Percentiles rank a stretch among this genome's conserved stretches.
Evolutionary conservation across 352 stramenopile species (phyloP).

Genomic region (Phytophthora boehmeriae): DNA sequence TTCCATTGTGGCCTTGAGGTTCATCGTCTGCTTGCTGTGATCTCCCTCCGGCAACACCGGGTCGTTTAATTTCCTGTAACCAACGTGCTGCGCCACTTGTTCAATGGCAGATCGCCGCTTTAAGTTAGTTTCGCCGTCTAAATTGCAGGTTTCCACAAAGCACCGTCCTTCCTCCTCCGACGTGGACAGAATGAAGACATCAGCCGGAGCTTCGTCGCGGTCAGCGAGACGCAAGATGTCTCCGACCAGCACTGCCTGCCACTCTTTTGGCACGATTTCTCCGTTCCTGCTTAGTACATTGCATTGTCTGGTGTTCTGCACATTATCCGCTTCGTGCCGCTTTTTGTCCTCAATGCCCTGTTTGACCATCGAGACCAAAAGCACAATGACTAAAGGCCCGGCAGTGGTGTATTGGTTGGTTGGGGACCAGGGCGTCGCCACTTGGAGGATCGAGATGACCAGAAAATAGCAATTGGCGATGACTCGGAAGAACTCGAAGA

Average conservation of each 20-base stretch:
- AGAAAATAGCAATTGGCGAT: constrained; percentile 97
- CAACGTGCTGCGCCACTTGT: constrained; percentile 55
- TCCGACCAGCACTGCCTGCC: constrained; percentile 80
- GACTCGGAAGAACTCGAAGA: constrained; percentile 94
- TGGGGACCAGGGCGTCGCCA: constrained; percentile 67
- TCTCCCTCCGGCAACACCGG: constrained; percentile 40
- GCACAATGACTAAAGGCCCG: constrained; percentile 68
- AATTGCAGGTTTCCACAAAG: constrained; percentile 94
- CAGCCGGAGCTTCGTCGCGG: constrained; percentile 64
- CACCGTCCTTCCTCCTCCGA: constrained; percentile 78
- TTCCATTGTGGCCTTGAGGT: constrained; percentile 50
- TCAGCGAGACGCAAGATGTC: constrained; percentile 61
- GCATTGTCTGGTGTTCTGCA: constrained; percentile 68
- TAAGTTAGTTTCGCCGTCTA: constrained; percentile 96
- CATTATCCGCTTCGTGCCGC: constrained; percentile 67
- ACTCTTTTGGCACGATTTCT: constrained; percentile 59
- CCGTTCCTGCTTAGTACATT: constrained; percentile 43
- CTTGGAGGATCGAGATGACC: constrained; percentile 92
- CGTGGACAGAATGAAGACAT: constrained; percentile 74
- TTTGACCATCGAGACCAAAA: constrained; percentile 83
- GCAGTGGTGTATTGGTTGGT: constrained; percentile 84
- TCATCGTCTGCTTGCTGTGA: constrained; percentile 45
- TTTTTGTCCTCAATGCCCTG: constrained; percentile 82
- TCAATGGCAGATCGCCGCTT: constrained; percentile 79
- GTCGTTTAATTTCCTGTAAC: constrained; percentile 67